Percentiles rank a stretch among this genome's conserved stretches.
Conservation (phyloP, 1,139 yeast species). For the Zhuliangozyma blackwelliae region DNA sequence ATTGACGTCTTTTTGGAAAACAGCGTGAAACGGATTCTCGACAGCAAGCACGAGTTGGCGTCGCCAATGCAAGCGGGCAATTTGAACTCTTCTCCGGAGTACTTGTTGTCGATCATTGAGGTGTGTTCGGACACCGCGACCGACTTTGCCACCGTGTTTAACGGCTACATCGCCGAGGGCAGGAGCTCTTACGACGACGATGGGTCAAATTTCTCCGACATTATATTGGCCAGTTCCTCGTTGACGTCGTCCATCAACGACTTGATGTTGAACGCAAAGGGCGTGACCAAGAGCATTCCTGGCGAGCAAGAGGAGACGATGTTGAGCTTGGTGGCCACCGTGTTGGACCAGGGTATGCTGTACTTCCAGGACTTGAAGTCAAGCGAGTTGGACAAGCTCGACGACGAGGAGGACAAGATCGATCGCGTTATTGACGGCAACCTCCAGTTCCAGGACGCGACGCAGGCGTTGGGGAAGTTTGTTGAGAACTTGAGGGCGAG, state of each 20-base stretch:
- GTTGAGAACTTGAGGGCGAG: conserved; percentile 53
- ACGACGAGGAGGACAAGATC: conserved; percentile 62
- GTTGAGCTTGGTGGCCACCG: conserved; percentile 46
- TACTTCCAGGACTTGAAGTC: conserved; percentile 63
- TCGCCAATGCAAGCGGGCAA: conserved; percentile 86
- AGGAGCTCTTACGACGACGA: conserved; percentile 53
- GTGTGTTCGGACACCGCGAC: conserved; percentile 69
- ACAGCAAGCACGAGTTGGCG: conserved; percentile 64
- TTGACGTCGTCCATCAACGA: conserved; percentile 65
- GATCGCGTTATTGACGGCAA: conserved; percentile 76
- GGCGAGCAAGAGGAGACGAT: conserved; percentile 53
- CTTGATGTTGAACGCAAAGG: conserved; percentile 66
- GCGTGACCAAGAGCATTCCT: conserved; percentile 54
- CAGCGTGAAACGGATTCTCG: conserved; percentile 71
- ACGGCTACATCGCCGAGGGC: conserved; percentile 75
- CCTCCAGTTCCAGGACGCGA: conserved; percentile 64
- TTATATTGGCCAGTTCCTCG: conserved; percentile 64
- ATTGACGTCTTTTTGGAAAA: conserved; percentile 71
- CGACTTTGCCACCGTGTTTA: conserved; percentile 77
- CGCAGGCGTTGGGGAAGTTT: conserved; percentile 55
- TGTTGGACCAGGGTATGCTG: conserved; percentile 58
- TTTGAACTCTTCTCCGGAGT: conserved; percentile 71
- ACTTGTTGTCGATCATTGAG: conserved; percentile 66
- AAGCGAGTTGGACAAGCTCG: conserved; percentile 42
- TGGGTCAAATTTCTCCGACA: conserved; percentile 49